Base-by-base conservation (phyloP, 108 stramenopile genomes). In the Bacterosira constricta region DNA sequence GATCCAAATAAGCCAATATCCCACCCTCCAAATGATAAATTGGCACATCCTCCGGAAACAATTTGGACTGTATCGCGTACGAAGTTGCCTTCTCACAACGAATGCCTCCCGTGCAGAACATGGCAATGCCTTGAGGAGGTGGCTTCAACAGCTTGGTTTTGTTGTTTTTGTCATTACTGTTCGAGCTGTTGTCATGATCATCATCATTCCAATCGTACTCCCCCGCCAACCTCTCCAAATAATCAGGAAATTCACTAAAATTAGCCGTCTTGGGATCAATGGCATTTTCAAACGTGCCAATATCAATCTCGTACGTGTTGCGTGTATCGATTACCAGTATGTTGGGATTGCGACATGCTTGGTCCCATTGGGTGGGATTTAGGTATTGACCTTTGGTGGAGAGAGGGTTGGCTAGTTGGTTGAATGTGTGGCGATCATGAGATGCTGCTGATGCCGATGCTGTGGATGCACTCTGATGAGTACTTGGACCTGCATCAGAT, bases 31-130 rank as follows among this genome's bases (percentile, higher is more conserved):
- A 81, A 75, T 95, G 94, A 68, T 87, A 91, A 9, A 94, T 85
- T 6, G 88, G 87, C 44, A 88, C 49, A 34, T 86, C 69, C 20
- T 53, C 30, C 37, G 80, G 81, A 25, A 67, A 65, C 5, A 78
- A 37, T 3, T 71, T 39, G 10, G 69, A 68, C 45, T 66, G 57
- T 17, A 77, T 47, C 30, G 77, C 71, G 30, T 72, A 86, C 9
- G 89, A 85, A 0, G 91, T 92, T 15, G 96, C 94, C 82, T 91
- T 93, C 84, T 96, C 97, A 63, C 97, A 98, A 17, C 97, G 92
- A 54, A 98, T 96, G 1, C 97, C 97, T 11, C 97, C 97, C 0
- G 93, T 94, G 73, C 97, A 98, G 86, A 96, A 98, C 96, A 98
- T 96, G 71, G 96, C 94, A 36, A 97, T 80, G 39, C 82, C 89